Base-by-base conservation (phyloP, 352 stramenopile species). In the Globisporangium alternatum region DNA sequence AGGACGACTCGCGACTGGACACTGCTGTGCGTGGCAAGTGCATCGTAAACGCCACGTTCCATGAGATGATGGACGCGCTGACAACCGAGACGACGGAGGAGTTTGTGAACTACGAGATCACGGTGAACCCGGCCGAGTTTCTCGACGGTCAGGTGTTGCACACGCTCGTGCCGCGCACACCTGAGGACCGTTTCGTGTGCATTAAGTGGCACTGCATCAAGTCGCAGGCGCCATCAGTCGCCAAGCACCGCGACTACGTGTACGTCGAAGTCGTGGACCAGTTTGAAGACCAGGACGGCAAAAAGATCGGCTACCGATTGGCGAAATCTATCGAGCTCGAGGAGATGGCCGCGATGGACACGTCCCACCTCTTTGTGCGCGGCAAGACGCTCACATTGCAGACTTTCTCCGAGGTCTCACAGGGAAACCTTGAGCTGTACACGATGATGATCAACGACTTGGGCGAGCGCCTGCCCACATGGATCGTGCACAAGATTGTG, bases 371-470 rank as follows among this genome's bases (percentile, higher is more conserved):
- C 28, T 90, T 80, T 35, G 83, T 94, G 56, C 83, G 81, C 5
- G 86, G 71, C 43, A 91, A 89, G 70, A 94, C 86, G 61, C 68
- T 91, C 47, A 90, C 74, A 37, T 55, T 94, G 59, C 80, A 89
- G 58, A 94, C 83, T 35, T 92, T 89, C 55, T 77, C 77, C 22
- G 80, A 88, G 58, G 68, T 78, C 52, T 73, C 74, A 10, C 77
- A 72, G 9, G 74, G 73, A 56, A 89, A 83, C 51, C 60, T 90
- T n/a, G 83, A 92, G 63, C 72, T 90, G 61, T 77, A 80, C 49
- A 90, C 80, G 39, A 92, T 92, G 83, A 78, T 92, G 69, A 90
- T 92, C 65, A 92, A 90, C 66, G 83, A 92, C 56, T 56, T 92
- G 44, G 81, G 81, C 65, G 83, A 92, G 54, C 78, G 77, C 9